A percentile compares a stretch with the other conserved stretches of the same genome.
phyloP scores from a whole-genome alignment of 192 early-diverging fungal genomes.

The Coemansia sp. region DNA sequence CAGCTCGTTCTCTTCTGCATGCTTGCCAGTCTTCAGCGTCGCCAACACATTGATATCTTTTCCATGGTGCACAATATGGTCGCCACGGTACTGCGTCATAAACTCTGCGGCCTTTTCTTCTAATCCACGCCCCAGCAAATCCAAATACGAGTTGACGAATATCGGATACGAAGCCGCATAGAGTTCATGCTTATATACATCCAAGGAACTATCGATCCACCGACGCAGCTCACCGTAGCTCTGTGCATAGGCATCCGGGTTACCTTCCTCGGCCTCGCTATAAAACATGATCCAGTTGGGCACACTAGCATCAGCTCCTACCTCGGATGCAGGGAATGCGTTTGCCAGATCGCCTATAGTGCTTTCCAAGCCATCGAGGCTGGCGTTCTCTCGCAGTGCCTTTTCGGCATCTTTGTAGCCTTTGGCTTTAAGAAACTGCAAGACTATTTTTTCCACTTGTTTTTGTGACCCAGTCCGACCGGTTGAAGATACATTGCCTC shows the following conservation, averaged over 20 bases:
- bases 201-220: slow-evolving; percentile 93
- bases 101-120: slow-evolving; percentile 56
- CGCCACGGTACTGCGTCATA: slow-evolving; percentile 67
- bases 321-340: slow-evolving; percentile 40
- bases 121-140: slow-evolving; percentile 61
- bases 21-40: slow-evolving; percentile 67
- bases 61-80: slow-evolving; percentile 75
- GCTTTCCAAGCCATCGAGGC: slow-evolving; percentile 30
- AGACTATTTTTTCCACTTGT: slow-evolving; percentile 57
- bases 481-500: not conserved
- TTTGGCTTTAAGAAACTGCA: slow-evolving; percentile 63
- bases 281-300: slow-evolving; percentile 66
- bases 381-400: slow-evolving; percentile 61
- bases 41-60: slow-evolving; percentile 66
- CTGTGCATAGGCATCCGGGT: slow-evolving; percentile 77
- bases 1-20: slow-evolving; percentile 77
- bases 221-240: slow-evolving; percentile 73
- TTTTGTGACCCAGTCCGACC: slow-evolving; percentile 19
- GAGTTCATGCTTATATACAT: slow-evolving; percentile 91
- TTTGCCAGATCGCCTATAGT: slow-evolving; percentile 47
- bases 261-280: slow-evolving; percentile 66
- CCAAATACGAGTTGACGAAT: slow-evolving; percentile 89
- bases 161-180: slow-evolving; percentile 80
- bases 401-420: slow-evolving; percentile 67
- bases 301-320: slow-evolving; percentile 55